phyloP scores from a whole-genome alignment of 1,139 yeast species.

The Debaryomycetaceae sp. region DNA sequence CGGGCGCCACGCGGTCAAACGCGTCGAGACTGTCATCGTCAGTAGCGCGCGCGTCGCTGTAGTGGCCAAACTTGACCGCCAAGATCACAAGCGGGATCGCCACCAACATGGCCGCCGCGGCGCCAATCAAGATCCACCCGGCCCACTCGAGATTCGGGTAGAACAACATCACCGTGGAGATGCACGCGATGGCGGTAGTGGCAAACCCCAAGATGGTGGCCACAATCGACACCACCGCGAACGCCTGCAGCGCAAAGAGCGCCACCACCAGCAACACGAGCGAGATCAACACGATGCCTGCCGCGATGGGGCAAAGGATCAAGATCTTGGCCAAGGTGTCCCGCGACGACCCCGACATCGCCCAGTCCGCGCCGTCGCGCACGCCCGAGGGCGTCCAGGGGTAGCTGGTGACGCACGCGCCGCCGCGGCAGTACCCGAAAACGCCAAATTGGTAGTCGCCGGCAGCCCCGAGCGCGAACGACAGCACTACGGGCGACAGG shows the following conservation, averaged over 20 bases:
- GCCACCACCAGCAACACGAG: constrained; percentile 36
- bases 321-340: constrained; percentile 65
- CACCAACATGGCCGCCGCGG: constrained; percentile 52
- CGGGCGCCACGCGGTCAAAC: neutral
- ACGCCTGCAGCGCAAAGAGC: constrained; percentile 24
- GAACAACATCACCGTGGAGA: constrained; percentile 53
- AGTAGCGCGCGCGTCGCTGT: constrained; percentile 18
- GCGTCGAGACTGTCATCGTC: constrained; percentile 17
- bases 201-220: constrained; percentile 43
- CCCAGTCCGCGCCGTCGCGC: constrained; percentile 22
- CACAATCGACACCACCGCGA: constrained; percentile 23
- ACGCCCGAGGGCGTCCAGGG: constrained; percentile 25
- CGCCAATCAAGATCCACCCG: constrained; percentile 64
- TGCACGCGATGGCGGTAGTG: constrained; percentile 47
- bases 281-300: constrained; percentile 61
- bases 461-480: constrained; percentile 35
- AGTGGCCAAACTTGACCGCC: constrained; percentile 17
- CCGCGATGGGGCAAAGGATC: constrained; percentile 77
- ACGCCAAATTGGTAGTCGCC: constrained; percentile 69
- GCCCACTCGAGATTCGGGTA: constrained; percentile 65
- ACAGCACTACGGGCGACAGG: constrained; percentile 40
- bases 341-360: constrained; percentile 39
- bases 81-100: constrained; percentile 25
- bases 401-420: constrained; percentile 44
- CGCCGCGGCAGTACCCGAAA: constrained; percentile 66